A percentile compares a stretch with the other conserved stretches of the same genome.
These are phyloP conservation scores for Luffa aegyptiaca DNA, from an alignment of 306 rosid species.

Conservation along the genomic window DNA sequence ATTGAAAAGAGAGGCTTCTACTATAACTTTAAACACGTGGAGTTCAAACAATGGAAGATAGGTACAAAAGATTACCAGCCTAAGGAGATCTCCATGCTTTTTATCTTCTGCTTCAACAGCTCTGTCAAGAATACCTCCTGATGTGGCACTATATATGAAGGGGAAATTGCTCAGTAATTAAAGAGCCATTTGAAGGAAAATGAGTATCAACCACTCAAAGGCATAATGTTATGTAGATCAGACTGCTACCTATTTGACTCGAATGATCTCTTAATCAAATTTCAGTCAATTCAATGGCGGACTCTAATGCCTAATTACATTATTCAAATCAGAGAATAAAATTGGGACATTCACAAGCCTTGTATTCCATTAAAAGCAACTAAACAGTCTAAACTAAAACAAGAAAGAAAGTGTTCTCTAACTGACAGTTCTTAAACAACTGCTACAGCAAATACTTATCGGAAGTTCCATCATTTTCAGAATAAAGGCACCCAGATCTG, in stretches of 20 bases:
- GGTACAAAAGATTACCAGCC: constrained; percentile 57
- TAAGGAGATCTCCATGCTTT: constrained; percentile 91
- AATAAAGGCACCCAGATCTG: neutral
- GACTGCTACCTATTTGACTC: neutral
- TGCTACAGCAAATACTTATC: neutral
- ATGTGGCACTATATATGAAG: constrained; percentile 63
- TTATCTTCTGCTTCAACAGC: constrained; percentile 94
- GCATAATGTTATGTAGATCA: neutral
- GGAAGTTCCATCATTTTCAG: constrained; percentile 6
- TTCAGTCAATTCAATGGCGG: neutral
- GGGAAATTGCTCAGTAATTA: constrained; percentile 4
- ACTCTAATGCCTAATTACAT: neutral
- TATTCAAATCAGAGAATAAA: neutral
- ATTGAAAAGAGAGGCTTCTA: neutral
- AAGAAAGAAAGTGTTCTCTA: neutral
- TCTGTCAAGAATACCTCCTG: constrained; percentile 96
- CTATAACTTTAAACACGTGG: neutral
- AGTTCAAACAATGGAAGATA: constrained; percentile 8
- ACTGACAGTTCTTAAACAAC: neutral
- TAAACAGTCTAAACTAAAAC: neutral
- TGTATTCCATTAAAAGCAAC: neutral
- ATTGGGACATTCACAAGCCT: neutral
- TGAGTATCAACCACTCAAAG: neutral
- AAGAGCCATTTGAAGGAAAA: constrained; percentile 3
- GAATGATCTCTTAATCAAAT: neutral